Evolutionary conservation across 2,329 filamentous ascomycete species (phyloP).

Genomic region (Drechslerella coelobrocha): DNA sequence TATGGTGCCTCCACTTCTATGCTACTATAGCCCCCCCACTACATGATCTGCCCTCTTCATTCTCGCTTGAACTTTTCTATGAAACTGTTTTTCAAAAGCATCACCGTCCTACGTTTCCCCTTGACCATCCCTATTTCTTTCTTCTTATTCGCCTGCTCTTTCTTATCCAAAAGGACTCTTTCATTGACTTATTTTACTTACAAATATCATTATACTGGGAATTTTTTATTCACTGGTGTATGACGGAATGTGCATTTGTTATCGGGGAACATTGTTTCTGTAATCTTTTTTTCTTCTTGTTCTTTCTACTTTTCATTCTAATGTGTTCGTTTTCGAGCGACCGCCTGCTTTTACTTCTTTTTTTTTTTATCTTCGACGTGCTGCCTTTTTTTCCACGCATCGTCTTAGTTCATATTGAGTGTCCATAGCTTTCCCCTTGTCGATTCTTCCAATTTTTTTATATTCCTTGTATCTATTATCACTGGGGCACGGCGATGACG

Average conservation of each 20-base stretch:
- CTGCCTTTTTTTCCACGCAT: constrained; percentile 51
- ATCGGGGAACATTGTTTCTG: constrained; percentile 26
- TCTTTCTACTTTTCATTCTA: not conserved
- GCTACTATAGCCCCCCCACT: too few relatives aligned
- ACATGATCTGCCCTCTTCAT: too few relatives aligned
- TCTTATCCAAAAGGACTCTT: not conserved
- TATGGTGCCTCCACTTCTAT: not conserved
- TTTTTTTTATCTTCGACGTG: constrained; percentile 32
- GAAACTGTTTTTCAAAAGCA: too few relatives aligned
- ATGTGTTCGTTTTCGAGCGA: constrained; percentile 24
- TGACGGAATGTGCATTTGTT: constrained; percentile 45
- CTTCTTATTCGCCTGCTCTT: not conserved
- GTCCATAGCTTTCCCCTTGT: constrained; percentile 47
- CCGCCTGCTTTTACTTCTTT: constrained; percentile 10
- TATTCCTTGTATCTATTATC: constrained; percentile 49
- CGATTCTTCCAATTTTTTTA: constrained; percentile 53
- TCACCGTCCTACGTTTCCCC: not conserved
- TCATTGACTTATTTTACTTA: constrained; percentile 16
- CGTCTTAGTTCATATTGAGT: constrained; percentile 47
- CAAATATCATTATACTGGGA: constrained; percentile 33
- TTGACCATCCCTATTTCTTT: not conserved
- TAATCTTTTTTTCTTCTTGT: constrained; percentile 28
- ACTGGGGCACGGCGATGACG: constrained; percentile 25
- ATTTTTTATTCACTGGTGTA: constrained; percentile 22
- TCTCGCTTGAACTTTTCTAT: too few relatives aligned